Base-by-base conservation (phyloP, 1,284 basidiomycete species). In the Vanrija pseudolonga region DNA sequence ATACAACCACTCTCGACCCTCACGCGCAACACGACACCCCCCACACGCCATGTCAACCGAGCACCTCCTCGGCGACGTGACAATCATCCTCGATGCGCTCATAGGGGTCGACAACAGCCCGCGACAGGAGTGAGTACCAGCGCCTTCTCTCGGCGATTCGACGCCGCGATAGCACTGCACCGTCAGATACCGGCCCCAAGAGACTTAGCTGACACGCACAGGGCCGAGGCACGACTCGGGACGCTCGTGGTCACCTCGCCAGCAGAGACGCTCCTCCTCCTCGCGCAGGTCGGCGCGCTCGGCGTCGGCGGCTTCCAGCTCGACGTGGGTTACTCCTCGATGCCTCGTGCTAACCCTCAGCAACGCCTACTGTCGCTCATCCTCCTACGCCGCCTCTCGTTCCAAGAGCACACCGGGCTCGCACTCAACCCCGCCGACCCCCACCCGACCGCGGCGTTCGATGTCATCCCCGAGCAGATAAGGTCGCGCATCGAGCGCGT, bases 281-380 rank as follows among this genome's bases (percentile, higher is more conserved):
- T 74, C 2, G 65, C 69, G 20, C 73, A 74, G 52, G 65, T 74
- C 38, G 73, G 73, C 14, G 68, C 71, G 3, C 66, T 62, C 45
- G 71, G 67, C 15, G 73, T 74, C 0, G 73, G 73, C 14, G 73
- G 73, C 4, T 74, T 70, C 51, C 73, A 73, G 48, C 55, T 69
- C 0, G 73, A 74, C 40, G 73, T 73, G 55, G 57, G 69, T 14
- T 44, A 15, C n/a, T 17, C 15, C 14, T 28, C 42, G 36, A 49
- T 42, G 19, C 9, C 2, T 24, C 20, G 5, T 26, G 19, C 53
- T 54, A 19, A 50, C 51, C 32, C 17, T 20, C 43, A 74, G 72
- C 63, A 70, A 36, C 71, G 72, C 14, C 59, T 73, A 5, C 58
- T 74, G 4, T 49, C 64, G 9, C 59, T 72, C 14, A 66, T 74